phyloP scores from a whole-genome alignment of 768 basidiomycete genomes.

The Pulveroboletus sp. region DNA sequence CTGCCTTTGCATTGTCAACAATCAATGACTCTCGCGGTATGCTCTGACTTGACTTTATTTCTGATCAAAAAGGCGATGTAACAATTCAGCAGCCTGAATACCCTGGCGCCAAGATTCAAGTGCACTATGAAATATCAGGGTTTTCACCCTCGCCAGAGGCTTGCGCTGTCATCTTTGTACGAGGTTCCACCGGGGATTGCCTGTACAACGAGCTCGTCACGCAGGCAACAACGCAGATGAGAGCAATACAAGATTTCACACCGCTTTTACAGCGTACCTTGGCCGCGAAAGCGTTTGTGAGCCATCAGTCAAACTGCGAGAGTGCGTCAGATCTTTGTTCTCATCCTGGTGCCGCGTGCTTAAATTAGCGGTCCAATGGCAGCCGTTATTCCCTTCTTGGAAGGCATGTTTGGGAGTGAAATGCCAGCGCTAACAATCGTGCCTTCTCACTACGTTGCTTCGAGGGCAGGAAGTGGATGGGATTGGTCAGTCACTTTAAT shows the following conservation, averaged over 20 bases:
- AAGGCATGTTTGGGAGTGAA: slow-evolving; percentile 18
- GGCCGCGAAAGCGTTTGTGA: slow-evolving; percentile 27
- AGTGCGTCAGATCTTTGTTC: slow-evolving; percentile 12
- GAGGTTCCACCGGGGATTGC: slow-evolving; percentile 18
- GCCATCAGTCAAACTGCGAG: slow-evolving; percentile 2
- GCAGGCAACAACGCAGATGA: slow-evolving; percentile 15
- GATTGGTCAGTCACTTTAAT: slow-evolving; percentile 29
- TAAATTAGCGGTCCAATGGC: neutral
- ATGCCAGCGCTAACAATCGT: slow-evolving; percentile 29
- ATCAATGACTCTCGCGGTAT: neutral
- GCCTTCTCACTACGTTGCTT: slow-evolving; percentile 19
- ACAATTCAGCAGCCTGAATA: slow-evolving; percentile 3
- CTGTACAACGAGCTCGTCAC: slow-evolving; percentile 7
- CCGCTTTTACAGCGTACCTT: slow-evolving; percentile 24
- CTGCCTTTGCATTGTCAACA: neutral
- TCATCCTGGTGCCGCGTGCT: neutral
- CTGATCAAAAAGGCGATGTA: slow-evolving; percentile 14
- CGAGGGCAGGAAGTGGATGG: slow-evolving; percentile 22
- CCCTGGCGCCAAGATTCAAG: slow-evolving; percentile 4
- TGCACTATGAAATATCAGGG: slow-evolving; percentile 50
- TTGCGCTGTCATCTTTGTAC: slow-evolving; percentile 45
- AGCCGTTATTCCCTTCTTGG: slow-evolving; percentile 20
- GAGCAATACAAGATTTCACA: slow-evolving; percentile 7
- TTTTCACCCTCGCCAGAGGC: slow-evolving; percentile 39
- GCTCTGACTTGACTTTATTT: neutral